A percentile compares a stretch with the other conserved stretches of the same genome.
phyloP scores from a whole-genome alignment of 805 yeast species.

The Candida easanensis region DNA sequence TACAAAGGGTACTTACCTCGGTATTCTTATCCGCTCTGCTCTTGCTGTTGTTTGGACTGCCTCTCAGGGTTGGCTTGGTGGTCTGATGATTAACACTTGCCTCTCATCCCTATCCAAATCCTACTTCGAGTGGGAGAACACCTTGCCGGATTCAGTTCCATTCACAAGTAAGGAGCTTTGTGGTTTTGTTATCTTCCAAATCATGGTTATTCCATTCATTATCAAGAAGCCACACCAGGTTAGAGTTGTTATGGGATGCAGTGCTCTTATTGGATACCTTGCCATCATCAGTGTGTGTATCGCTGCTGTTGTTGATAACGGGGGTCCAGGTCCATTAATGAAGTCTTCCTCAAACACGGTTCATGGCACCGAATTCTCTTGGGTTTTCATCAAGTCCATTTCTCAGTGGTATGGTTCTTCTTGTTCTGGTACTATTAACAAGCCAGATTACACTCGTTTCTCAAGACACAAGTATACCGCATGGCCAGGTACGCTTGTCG shows the following conservation, averaged over 20 bases:
- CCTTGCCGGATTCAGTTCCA: constrained; percentile 10
- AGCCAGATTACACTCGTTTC: constrained; percentile 39
- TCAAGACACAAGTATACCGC: constrained; percentile 25
- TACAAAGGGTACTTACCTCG: constrained; percentile 40
- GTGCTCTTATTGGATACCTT: constrained; percentile 4
- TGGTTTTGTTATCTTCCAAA: constrained; percentile 10
- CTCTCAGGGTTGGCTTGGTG: constrained; percentile 13
- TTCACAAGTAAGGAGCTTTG: constrained; percentile 8
- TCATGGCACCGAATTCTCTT: constrained; percentile 23
- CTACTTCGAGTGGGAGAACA: constrained; percentile 8
- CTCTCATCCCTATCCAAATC: constrained; percentile 1
- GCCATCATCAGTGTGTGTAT: constrained; percentile 8
- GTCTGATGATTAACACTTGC: constrained; percentile 8
- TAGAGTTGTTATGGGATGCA: constrained; percentile 1
- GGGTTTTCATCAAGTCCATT: constrained; percentile 39
- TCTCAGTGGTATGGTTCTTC: constrained; percentile 38
- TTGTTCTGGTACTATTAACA: constrained; percentile 37
- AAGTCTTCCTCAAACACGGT: constrained; percentile 5
- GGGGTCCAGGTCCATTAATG: constrained; percentile 5
- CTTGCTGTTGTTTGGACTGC: constrained; percentile 24
- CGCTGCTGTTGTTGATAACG: constrained; percentile 5
- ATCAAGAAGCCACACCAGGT: constrained; percentile 5
- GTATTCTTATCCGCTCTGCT: constrained; percentile 39
- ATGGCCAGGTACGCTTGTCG: constrained; percentile 28
- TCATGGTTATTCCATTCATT: constrained; percentile 2